These are phyloP conservation scores for Neofusicoccum sp. DNA, from an alignment of 2,329 filamentous ascomycete genomes.

Conservation along the genomic window DNA sequence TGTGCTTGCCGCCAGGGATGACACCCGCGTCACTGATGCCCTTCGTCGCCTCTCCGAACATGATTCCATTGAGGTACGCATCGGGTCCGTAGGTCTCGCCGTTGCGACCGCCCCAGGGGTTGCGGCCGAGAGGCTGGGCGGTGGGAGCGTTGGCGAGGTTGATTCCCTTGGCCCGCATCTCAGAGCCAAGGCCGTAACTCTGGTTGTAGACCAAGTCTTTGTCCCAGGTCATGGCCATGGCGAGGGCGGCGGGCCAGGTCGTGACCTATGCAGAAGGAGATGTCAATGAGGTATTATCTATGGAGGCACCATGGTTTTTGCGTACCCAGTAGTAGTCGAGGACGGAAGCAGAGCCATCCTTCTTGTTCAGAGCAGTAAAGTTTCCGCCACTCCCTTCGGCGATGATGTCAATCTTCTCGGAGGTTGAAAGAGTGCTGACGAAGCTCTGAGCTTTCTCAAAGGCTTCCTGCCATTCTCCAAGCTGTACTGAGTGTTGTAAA, in stretches of 20 bases:
- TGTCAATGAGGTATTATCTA: too few species aligned
- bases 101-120: constrained; percentile 1
- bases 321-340: background rate
- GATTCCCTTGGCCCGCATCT: background rate
- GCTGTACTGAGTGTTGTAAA: background rate
- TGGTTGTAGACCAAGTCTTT: background rate
- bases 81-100: background rate
- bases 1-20: constrained; percentile 68
- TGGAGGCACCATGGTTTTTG: background rate
- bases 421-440: background rate
- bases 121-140: background rate
- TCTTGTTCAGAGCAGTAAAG: background rate
- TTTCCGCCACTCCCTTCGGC: background rate
- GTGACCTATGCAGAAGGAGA: too few species aligned
- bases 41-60: background rate
- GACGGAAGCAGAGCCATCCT: background rate
- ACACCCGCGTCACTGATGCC: constrained; percentile 50
- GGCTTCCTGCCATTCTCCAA: background rate
- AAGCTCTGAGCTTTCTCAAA: background rate
- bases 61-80: constrained; percentile 1
- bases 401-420: constrained; percentile 1
- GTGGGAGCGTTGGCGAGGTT: background rate
- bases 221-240: constrained; percentile 10
- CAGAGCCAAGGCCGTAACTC: background rate
- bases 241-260: background rate